phyloP scores from a whole-genome alignment of 345 rosid species.

The Aquilaria yunnanensis region DNA sequence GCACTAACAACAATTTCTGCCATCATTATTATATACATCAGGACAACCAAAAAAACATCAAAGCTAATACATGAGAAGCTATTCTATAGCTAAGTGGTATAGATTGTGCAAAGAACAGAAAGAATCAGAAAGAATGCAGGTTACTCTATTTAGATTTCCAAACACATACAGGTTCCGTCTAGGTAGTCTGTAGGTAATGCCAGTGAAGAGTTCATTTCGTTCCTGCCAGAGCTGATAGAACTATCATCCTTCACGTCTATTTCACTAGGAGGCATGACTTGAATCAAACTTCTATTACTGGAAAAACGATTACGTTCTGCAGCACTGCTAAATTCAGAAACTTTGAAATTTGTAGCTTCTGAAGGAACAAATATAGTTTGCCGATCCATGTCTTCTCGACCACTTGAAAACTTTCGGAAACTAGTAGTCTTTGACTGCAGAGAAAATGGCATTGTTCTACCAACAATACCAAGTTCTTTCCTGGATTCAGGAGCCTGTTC shows the following conservation, averaged over 20 bases:
- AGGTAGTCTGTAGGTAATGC: conserved; percentile 50
- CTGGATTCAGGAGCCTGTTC: conserved; percentile 15
- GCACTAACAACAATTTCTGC: too few relatives aligned
- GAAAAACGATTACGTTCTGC: conserved; percentile 38
- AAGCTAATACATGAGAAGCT: too few relatives aligned
- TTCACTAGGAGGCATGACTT: conserved; percentile 44
- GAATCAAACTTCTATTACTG: conserved; percentile 35
- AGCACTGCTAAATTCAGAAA: conserved; percentile 32
- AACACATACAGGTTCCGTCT: conserved; percentile 60
- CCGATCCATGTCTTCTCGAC: conserved; percentile 57
- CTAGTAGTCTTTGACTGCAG: conserved; percentile 76
- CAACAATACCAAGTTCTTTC: conserved; percentile 43
- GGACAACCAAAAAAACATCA: not conserved
- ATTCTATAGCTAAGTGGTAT: too few relatives aligned
- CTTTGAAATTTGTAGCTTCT: conserved; percentile 39
- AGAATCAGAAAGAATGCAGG: conserved; percentile 4
- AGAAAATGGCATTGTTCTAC: conserved; percentile 95
- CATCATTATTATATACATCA: too few relatives aligned
- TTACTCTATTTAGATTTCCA: not conserved
- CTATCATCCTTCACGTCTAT: conserved; percentile 53
- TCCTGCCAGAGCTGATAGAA: conserved; percentile 37
- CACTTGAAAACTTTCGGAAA: conserved; percentile 46
- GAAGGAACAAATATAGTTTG: conserved; percentile 33
- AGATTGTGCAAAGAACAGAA: too few relatives aligned
- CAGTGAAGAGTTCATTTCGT: conserved; percentile 32